These are phyloP conservation scores for Royoungia palumana DNA, from an alignment of 768 basidiomycete species.

Conservation along the genomic window DNA sequence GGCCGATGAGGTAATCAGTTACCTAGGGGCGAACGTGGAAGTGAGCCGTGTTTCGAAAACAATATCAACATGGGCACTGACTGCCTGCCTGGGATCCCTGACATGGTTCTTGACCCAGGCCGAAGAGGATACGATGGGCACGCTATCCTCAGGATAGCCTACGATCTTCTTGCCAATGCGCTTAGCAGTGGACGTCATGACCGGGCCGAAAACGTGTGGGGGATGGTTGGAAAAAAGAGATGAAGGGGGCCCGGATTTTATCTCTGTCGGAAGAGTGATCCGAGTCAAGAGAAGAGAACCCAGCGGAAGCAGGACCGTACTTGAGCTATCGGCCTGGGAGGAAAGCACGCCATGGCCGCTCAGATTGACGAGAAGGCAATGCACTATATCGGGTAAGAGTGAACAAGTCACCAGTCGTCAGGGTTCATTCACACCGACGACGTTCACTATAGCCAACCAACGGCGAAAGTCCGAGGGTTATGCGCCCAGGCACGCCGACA, in stretches of 20 bases:
- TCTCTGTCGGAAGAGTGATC: no score
- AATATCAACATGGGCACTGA: slow-evolving; percentile 34
- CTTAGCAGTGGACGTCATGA: slow-evolving; percentile 43
- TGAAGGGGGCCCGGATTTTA: background rate
- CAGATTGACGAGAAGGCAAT: background rate
- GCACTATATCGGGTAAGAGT: no score
- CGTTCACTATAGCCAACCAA: no score
- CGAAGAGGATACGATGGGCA: slow-evolving; percentile 56
- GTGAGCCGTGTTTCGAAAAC: background rate
- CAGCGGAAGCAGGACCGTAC: background rate
- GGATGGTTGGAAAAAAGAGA: background rate
- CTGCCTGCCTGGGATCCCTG: slow-evolving; percentile 47
- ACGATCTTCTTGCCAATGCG: slow-evolving; percentile 55
- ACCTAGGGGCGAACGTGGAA: slow-evolving; percentile 37
- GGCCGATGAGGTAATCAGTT: slow-evolving; percentile 57
- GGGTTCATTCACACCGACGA: no score
- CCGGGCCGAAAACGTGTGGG: background rate
- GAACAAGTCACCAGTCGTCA: no score
- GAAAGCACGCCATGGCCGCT: slow-evolving; percentile 17
- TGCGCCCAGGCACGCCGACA: no score
- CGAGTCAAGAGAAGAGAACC: no score
- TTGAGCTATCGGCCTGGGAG: slow-evolving; percentile 13
- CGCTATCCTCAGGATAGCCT: slow-evolving; percentile 54
- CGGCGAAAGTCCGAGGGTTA: no score
- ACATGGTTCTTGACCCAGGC: slow-evolving; percentile 48